A percentile compares a stretch with the other conserved stretches of the same genome.
phyloP scores from a whole-genome alignment of 1,284 basidiomycete genomes.

The Amylostereum areolatum region DNA sequence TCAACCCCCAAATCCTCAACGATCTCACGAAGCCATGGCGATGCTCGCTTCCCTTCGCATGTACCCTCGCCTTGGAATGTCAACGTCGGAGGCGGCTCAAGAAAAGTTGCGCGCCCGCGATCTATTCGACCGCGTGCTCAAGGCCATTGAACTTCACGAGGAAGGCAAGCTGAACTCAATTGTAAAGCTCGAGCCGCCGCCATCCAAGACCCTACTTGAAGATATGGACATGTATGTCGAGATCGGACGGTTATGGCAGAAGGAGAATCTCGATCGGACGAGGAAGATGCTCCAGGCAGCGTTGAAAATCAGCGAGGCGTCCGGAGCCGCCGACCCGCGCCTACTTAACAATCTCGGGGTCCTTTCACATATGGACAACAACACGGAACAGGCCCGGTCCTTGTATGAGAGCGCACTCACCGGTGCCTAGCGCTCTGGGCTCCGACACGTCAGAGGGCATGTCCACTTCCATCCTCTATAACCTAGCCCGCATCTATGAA shows the following conservation, averaged over 20 bases:
- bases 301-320: conserved; percentile 49
- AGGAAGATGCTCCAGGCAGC: conserved; percentile 72
- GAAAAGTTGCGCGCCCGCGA: conserved; percentile 76
- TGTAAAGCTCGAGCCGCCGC: conserved; percentile 22
- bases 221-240: conserved; percentile 85
- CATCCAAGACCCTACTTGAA: conserved; percentile 53
- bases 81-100: conserved; percentile 61
- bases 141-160: conserved; percentile 54
- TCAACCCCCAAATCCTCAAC: conserved; percentile 56
- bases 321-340: conserved; percentile 50
- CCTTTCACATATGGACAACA: conserved; percentile 68
- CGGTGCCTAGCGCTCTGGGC: conserved; percentile 42
- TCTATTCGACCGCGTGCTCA: conserved; percentile 72
- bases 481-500: conserved; percentile 85
- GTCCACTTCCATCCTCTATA: conserved; percentile 82
- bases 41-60: conserved; percentile 85
- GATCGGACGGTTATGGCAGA: conserved; percentile 83
- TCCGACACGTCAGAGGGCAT: conserved; percentile 56
- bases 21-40: conserved; percentile 76
- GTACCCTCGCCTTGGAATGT: conserved; percentile 73
- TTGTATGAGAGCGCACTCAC: conserved; percentile 69
- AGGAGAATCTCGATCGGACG: conserved; percentile 70
- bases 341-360: conserved; percentile 82
- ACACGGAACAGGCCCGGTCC: conserved; percentile 45
- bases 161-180: conserved; percentile 26